Base-by-base conservation (phyloP, 179 eudicot genomes). In the Camellia oleifera region DNA sequence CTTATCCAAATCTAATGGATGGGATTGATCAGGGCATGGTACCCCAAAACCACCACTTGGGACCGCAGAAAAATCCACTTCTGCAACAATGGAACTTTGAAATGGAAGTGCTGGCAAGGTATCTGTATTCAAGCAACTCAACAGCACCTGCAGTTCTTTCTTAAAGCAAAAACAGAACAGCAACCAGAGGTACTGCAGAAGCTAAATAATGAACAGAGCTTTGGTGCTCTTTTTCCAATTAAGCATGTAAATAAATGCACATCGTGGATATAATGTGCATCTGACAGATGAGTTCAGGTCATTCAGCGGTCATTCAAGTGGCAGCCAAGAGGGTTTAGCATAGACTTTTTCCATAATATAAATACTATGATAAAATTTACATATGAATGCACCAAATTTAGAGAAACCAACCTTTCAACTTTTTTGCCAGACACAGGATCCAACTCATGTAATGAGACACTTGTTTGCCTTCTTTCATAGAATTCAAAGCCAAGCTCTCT, bases 401-500 rank as follows among this genome's bases (percentile, higher is more conserved):
- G 57, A 64, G 68, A 65, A 70, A 77, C 77, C 69, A 63, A 88
- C 96, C 93, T 90, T 82, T 92, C 86, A 68, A 88, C 89, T 76
- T 80, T 86, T 80, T 77, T 77, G 20, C 86, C 85, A 75, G 92
- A 81, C 7, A 50, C 56, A 77, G 88, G 93, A 80, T 90, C 88
- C 75, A 90, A 84, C 84, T 90, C 92, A 57, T 53, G 65, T 18
- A 92, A 26, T 7, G 87, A 89, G 72, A 92, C 87, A 77, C 86
- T 92, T 1, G 90, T 81, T 32, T 92, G 93, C 20, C 89, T 88
- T 87, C 96, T 88, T 26, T 87, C 85, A 64, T 73, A 88, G 68
- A 92, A 90, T 73, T 88, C 93, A 81, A 90, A 92, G 15, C 96
- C 96, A 75, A 92, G 87, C 83, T 92, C 91, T 80, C 84, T 86